A percentile compares a stretch with the other conserved stretches of the same genome.
phyloP scores from a whole-genome alignment of 768 basidiomycete genomes.

The Serendipita sp. region DNA sequence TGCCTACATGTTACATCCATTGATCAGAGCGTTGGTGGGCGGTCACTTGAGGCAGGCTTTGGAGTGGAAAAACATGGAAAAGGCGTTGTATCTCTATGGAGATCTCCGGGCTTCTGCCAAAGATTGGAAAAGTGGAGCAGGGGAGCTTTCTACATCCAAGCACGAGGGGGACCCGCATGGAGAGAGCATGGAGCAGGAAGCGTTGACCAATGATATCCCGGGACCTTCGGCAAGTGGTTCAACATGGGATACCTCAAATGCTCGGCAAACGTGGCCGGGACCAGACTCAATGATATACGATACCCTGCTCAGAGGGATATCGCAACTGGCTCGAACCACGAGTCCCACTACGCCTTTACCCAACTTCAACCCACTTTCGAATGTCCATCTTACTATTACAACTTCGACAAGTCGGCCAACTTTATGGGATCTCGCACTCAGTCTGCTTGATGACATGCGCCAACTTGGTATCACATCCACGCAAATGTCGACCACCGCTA shows the following conservation, averaged over 20 bases:
- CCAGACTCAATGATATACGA: slow-evolving; percentile 39
- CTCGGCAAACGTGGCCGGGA: not conserved
- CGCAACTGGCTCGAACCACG: not conserved
- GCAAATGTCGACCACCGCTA: slow-evolving; percentile 32
- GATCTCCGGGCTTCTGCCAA: slow-evolving; percentile 24
- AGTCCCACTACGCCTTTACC: not conserved
- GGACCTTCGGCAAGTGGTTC: not conserved
- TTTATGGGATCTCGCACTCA: slow-evolving; percentile 20
- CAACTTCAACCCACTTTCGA: not conserved
- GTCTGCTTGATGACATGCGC: slow-evolving; percentile 54
- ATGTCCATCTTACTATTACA: too few species aligned
- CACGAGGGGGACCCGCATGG: not conserved
- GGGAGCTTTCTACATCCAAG: not conserved
- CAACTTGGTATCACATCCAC: slow-evolving; percentile 30
- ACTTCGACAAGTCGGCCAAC: not conserved
- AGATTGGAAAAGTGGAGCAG: not conserved
- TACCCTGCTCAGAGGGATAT: slow-evolving; percentile 19
- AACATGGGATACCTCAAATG: not conserved
- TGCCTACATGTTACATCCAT: slow-evolving; percentile 34
- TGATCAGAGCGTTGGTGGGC: slow-evolving; percentile 37
- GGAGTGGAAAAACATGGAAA: slow-evolving; percentile 29
- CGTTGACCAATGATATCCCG: too few species aligned
- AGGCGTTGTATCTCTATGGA: slow-evolving; percentile 37
- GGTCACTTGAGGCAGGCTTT: slow-evolving; percentile 21
- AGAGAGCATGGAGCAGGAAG: not conserved